These are phyloP conservation scores for Amanita phalloides DNA, from an alignment of 768 basidiomycete species.

Conservation along the genomic window DNA sequence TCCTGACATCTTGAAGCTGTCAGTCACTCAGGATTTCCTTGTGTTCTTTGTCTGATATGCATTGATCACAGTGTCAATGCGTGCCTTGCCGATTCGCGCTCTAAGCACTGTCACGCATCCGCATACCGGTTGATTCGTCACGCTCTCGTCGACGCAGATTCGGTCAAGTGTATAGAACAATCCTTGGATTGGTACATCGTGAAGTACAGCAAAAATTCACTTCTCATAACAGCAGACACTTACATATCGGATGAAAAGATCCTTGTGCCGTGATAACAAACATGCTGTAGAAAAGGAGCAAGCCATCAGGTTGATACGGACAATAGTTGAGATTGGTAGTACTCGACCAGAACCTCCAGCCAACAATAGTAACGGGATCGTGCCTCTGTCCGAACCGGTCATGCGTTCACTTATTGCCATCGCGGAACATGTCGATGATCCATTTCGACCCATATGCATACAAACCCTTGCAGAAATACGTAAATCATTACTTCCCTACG, in stretches of 20 bases:
- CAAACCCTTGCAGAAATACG: constrained; percentile 87
- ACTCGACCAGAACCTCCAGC: constrained; percentile 36
- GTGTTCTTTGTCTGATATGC: neutral
- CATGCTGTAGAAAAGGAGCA: constrained; percentile 84
- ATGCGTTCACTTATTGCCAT: constrained; percentile 88
- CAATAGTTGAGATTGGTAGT: constrained; percentile 69
- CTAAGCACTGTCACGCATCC: constrained; percentile 65
- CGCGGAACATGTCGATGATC: constrained; percentile 88
- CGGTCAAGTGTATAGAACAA: constrained; percentile 53
- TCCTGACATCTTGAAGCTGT: constrained; percentile 68
- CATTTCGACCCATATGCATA: constrained; percentile 71
- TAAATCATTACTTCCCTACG: constrained; percentile 24
- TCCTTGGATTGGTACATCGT: constrained; percentile 87
- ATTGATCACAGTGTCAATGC: constrained; percentile 56
- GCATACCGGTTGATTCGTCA: constrained; percentile 82
- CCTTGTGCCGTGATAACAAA: constrained; percentile 78
- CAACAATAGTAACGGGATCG: constrained; percentile 29
- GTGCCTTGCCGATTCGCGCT: constrained; percentile 63
- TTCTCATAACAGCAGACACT: neutral
- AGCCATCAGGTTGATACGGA: constrained; percentile 79
- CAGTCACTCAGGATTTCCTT: constrained; percentile 17
- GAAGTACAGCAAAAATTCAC: constrained; percentile 36
- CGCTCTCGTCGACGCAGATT: constrained; percentile 59
- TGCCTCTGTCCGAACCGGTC: constrained; percentile 63
- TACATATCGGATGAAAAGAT: constrained; percentile 31